Percentiles rank a stretch among this genome's conserved stretches.
Evolutionary conservation across 306 rosid species (phyloP).

Genomic region (Quercus aquifolioides): DNA sequence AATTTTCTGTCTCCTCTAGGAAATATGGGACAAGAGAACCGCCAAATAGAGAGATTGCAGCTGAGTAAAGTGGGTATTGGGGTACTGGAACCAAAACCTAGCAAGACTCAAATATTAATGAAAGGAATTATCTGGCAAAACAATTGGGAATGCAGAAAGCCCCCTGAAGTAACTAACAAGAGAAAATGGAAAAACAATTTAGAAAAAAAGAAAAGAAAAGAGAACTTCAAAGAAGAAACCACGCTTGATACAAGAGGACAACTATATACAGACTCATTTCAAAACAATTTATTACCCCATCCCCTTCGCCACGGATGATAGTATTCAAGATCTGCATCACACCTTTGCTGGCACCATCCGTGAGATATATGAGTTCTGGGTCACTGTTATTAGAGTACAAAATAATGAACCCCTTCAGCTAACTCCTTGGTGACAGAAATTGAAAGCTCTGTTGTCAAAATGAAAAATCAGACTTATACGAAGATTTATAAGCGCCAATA

Average conservation of each 20-base stretch:
- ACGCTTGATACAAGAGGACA: neutral
- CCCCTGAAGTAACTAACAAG: conserved; percentile 1
- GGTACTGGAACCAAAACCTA: conserved; percentile 99
- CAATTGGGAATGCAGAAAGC: neutral
- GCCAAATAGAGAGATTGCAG: conserved; percentile 79
- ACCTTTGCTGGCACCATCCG: conserved; percentile 99
- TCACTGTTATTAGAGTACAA: conserved; percentile 58
- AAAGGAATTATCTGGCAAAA: neutral
- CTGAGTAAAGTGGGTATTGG: conserved; percentile 97
- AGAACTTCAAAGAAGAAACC: neutral
- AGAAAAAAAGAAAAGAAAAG: conserved; percentile 8
- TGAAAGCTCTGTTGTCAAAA: conserved; percentile 5
- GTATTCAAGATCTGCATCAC: conserved; percentile 95
- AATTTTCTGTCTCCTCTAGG: conserved; percentile 97
- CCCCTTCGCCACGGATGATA: conserved; percentile 70
- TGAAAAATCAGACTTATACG: neutral
- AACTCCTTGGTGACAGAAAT: conserved; percentile 27
- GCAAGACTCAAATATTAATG: conserved; percentile 15
- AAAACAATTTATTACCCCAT: conserved; percentile 67
- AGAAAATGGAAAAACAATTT: neutral
- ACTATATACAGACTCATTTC: neutral
- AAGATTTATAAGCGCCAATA: neutral
- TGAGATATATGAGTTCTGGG: conserved; percentile 91
- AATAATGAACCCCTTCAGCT: conserved; percentile 16
- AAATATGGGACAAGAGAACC: conserved; percentile 96